Evolutionary conservation across 2,329 filamentous ascomycete species (phyloP), one percentile per base, ranked within the genome.

Genomic region (Colletotrichum incanum): DNA sequence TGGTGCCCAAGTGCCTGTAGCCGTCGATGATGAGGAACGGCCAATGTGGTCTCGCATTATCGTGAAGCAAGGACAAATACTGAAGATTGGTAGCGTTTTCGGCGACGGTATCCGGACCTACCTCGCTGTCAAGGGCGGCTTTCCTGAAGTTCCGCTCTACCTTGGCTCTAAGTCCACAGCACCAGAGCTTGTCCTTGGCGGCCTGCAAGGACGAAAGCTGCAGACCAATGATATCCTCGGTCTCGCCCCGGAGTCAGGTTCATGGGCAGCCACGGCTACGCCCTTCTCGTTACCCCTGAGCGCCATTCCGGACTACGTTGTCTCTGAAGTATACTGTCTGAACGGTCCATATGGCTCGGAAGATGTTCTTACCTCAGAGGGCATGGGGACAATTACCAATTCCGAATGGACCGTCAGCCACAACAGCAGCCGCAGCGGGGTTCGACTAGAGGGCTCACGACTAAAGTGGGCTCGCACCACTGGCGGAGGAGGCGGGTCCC

Each of bases 401-500:
- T 87, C 86, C 0, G 80, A 84, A n/a, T 91, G 89, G 87, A 88
- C 88, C 60, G 83, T 92, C 2, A 89, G 86, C 0, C 90, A 92
- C 75, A 92, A 92, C 71, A 86, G 88, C 0, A 88, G 87, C 16
- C 83, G 91, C 68, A 89, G 86, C 50, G 91, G 89, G 0, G 88
- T 92, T 34, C 85, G 90, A 8, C 82, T 93, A 0, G 79, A 90
- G 1, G 90, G 90, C 0, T 89, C 90, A 0, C 84, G 86, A 0
- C 88, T 89, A 0, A 84, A 86, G 73, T 93, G 88, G 87, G 88
- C 89, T 18, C 82, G 91, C 8, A 78, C 84, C 41, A 86, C 89
- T 74, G 91, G 90, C 14, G 91, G 90, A 0, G 90, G 91, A 72
- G 91, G 89, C 9, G 91, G 91, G 14, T 85, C 87, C 0, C 91